Conservation (phyloP, 139 green algal genomes). For the Closterium sp. region DNA sequence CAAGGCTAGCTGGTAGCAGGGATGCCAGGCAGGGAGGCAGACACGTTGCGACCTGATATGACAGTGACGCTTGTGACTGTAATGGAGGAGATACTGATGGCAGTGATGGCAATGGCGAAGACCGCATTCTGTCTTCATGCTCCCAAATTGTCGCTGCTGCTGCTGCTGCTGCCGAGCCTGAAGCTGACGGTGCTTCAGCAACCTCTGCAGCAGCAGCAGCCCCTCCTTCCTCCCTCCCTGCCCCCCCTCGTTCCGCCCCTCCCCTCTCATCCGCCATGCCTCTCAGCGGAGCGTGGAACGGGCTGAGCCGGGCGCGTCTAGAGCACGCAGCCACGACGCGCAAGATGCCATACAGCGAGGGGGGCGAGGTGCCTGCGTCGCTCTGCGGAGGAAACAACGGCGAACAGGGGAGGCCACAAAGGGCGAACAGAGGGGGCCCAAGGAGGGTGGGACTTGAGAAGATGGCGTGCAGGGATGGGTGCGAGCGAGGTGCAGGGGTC, state of each 20-base stretch:
- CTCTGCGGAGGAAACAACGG: background rate
- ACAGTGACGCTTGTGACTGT: background rate
- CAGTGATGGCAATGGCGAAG: background rate
- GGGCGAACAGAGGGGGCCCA: too few relatives aligned
- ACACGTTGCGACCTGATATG: background rate
- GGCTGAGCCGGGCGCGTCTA: background rate
- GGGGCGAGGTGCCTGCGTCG: background rate
- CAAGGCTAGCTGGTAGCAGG: background rate
- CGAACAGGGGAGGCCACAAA: too few relatives aligned
- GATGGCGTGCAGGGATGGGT: too few relatives aligned
- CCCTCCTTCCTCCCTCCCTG: background rate
- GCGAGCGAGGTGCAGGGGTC: too few relatives aligned
- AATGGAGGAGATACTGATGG: background rate
- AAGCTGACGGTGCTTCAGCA: background rate
- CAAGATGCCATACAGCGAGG: background rate
- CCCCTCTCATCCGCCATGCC: background rate
- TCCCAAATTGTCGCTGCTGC: background rate
- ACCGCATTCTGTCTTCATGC: background rate
- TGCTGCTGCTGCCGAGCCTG: background rate
- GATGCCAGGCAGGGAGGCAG: background rate
- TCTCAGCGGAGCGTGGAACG: background rate
- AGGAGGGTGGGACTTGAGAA: too few relatives aligned
- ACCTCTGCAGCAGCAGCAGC: background rate
- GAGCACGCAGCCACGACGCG: background rate
- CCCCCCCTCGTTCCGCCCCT: background rate